These are phyloP conservation scores for Xerocomus spinulosus DNA, from an alignment of 768 basidiomycete genomes.

Conservation along the genomic window DNA sequence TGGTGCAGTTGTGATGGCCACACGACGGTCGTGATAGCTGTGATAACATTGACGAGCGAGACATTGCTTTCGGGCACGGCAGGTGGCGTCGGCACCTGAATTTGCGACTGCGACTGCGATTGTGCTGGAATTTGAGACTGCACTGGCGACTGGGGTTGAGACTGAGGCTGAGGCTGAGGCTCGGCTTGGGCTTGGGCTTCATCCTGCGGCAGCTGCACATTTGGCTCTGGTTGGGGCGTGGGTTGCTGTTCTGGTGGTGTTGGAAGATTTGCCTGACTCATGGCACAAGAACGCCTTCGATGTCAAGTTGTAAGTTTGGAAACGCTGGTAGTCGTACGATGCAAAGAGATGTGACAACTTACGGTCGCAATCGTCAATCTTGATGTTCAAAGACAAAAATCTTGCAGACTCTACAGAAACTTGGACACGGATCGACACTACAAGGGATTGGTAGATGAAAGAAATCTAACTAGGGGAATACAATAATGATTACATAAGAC, in stretches of 20 bases:
- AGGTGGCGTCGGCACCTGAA: constrained; percentile 4
- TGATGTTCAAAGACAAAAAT: too few relatives aligned
- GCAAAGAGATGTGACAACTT: too few relatives aligned
- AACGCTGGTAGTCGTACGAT: too few relatives aligned
- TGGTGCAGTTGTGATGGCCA: constrained; percentile 38
- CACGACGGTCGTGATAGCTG: constrained; percentile 43
- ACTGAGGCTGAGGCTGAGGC: neutral
- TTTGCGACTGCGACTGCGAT: constrained; percentile 5
- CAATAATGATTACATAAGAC: too few relatives aligned
- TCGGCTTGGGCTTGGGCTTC: too few relatives aligned
- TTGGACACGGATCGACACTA: too few relatives aligned
- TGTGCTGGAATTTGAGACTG: too few relatives aligned
- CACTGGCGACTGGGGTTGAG: neutral
- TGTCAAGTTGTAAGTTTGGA: too few relatives aligned
- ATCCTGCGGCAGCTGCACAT: constrained; percentile 12
- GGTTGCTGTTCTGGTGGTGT: constrained; percentile 19
- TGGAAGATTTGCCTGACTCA: constrained; percentile 27
- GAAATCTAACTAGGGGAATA: too few relatives aligned
- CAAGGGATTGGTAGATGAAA: too few relatives aligned
- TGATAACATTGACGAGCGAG: constrained; percentile 39
- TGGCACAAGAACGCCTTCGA: neutral
- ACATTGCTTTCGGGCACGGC: constrained; percentile 4
- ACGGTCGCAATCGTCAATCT: too few relatives aligned
- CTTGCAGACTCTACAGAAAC: too few relatives aligned
- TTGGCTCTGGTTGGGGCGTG: constrained; percentile 12